phyloP scores from a whole-genome alignment of 176 grass and related monocot genomes.

The Eremochloa ophiuroides region DNA sequence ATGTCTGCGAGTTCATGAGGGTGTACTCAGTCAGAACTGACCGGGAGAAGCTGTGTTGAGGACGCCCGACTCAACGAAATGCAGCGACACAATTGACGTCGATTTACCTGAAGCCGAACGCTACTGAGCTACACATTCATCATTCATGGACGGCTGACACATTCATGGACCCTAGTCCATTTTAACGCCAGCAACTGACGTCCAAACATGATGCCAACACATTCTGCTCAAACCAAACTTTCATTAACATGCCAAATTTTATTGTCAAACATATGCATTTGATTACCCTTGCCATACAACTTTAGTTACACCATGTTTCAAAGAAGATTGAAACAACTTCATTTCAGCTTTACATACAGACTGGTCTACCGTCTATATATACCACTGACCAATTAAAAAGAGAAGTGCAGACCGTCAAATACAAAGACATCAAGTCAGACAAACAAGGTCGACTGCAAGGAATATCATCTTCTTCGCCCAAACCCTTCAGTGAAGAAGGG shows the following conservation, averaged over 20 bases:
- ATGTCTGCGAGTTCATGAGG: no score
- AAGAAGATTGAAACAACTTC: neutral
- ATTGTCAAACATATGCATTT: neutral
- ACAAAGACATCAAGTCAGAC: neutral
- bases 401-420: neutral
- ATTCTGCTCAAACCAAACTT: neutral
- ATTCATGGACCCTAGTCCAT: no score
- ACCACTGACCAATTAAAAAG: neutral
- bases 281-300: neutral
- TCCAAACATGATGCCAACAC: no score
- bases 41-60: no score
- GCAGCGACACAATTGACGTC: no score
- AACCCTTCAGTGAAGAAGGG: constrained; percentile 50
- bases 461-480: constrained; percentile 20
- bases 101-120: no score
- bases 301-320: neutral
- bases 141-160: no score
- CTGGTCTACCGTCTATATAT: neutral
- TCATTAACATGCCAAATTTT: neutral
- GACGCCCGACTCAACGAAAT: no score
- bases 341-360: constrained; percentile 1
- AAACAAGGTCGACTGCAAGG: neutral
- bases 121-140: no score
- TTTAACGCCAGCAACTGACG: no score
- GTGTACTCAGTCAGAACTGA: no score